Base-by-base conservation (phyloP, 2,329 filamentous ascomycete species). In the Calonectria pseudoturangicola region DNA sequence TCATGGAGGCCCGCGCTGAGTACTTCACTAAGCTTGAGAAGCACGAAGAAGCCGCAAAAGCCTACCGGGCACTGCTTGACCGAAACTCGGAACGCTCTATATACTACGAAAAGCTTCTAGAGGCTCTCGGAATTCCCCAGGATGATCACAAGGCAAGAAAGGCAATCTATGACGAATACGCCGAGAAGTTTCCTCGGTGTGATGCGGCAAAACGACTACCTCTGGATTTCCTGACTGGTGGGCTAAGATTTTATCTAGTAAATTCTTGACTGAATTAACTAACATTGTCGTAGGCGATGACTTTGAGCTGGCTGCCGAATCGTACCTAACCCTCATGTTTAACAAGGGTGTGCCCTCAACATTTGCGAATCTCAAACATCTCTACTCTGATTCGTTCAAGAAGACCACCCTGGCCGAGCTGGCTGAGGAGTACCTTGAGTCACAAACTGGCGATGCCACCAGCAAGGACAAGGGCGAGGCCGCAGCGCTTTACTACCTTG, bases 311-410 rank as follows among this genome's bases (percentile, higher is more conserved):
- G 93, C 94, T 28, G 96, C 94, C 9, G 93, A 95, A 82, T 85
- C 87, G 27, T 99, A 99, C 82, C 84, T 99, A 73, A 90, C 92
- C 64, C 89, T 93, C 36, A 97, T 97, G 93, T 89, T 99, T 70
- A 92, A 94, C 84, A 98, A 96, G 85, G 97, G 96, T 13, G 94
- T 98, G 4, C 96, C 97, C 1, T 99, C 97, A 2, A 96, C 96
- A 4, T 99, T 99, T 84, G 95, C 95, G 43, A 99, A 98, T 84
- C 89, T 99, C 73, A 99, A 99, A 87, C 92, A 97, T 77, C 89
- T 99, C 27, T 99, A 98, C 86, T 89, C 89, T 16, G 93, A 98
- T 82, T 77, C 89, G 0, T 89, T 86, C 77, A 99, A 99, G 87
- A 94, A 93, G 82, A 89, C 93, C n/a, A 90, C 89, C 0, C 90